Evolutionary conservation across 148 eudicot genomes (phyloP).

Genomic region (Amaranthus palmeri): DNA sequence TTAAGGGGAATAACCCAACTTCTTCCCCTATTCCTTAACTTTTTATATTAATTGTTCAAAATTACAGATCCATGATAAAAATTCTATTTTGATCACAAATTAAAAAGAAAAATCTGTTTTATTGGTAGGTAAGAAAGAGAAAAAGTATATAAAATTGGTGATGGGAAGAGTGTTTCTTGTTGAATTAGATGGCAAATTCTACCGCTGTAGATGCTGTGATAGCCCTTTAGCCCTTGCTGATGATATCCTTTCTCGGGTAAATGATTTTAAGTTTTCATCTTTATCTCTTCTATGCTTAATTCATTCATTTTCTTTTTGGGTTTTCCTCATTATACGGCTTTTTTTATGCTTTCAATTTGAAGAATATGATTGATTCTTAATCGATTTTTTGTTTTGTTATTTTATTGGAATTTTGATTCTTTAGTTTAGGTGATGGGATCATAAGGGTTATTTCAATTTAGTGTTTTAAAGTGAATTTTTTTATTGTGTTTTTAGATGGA

Average conservation of each 20-base stretch:
- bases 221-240: conserved; percentile 40
- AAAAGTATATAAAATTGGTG: neutral
- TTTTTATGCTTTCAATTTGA: neutral
- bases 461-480: neutral
- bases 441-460: neutral
- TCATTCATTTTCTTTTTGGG: neutral
- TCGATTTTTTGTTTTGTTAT: neutral
- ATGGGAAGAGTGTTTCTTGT: conserved; percentile 52
- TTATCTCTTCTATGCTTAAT: neutral
- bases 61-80: neutral
- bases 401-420: neutral
- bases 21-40: no score
- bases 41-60: no score
- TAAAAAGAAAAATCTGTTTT: neutral
- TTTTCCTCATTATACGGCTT: neutral
- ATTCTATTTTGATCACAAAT: neutral
- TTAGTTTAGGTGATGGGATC: neutral
- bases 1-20: no score
- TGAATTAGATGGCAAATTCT: conserved; percentile 43
- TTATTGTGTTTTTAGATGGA: conserved; percentile 6
- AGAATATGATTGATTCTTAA: neutral
- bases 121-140: neutral
- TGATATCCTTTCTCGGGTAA: conserved; percentile 41
- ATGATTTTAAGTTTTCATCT: neutral
- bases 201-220: conserved; percentile 43